phyloP scores from a whole-genome alignment of 495 filamentous ascomycete species.

The Tirmania nivea region DNA sequence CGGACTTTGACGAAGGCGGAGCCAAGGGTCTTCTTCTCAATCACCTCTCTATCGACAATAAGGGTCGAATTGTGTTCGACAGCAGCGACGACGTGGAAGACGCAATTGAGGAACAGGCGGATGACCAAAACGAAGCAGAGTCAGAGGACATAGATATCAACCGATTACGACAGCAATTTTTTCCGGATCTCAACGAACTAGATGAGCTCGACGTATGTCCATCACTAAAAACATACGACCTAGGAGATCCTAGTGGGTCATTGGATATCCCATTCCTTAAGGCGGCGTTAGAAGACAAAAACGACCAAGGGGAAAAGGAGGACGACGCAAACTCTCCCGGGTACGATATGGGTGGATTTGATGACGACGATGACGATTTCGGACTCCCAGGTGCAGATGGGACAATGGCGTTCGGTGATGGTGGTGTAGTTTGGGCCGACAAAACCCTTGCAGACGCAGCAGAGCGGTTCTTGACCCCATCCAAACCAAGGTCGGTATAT shows the following conservation, averaged over 20 bases:
- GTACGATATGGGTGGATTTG: conserved; percentile 42
- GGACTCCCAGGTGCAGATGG: conserved; percentile 37
- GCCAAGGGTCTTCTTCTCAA: conserved; percentile 91
- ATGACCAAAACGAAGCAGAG: conserved; percentile 25
- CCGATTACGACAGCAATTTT: conserved; percentile 55
- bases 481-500: conserved; percentile 15
- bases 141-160: conserved; percentile 57
- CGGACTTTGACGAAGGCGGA: conserved; percentile 94
- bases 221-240: conserved; percentile 74
- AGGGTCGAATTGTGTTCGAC: conserved; percentile 90
- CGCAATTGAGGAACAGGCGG: conserved; percentile 2
- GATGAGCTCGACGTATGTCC: conserved; percentile 86
- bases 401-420: conserved; percentile 45
- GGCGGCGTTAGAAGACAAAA: conserved; percentile 57
- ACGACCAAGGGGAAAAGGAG: conserved; percentile 47
- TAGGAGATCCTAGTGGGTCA: conserved; percentile 57
- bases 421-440: conserved; percentile 47
- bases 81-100: conserved; percentile 72
- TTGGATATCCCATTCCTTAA: conserved; percentile 83
- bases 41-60: conserved; percentile 75
- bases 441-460: conserved; percentile 35
- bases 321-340: conserved; percentile 26
- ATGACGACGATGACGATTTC: conserved; percentile 40
- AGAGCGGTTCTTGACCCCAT: conserved; percentile 14
- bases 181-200: conserved; percentile 55